These are phyloP conservation scores for Backusella liffmaniae DNA, from an alignment of 192 early-diverging fungal genomes.

Conservation along the genomic window DNA sequence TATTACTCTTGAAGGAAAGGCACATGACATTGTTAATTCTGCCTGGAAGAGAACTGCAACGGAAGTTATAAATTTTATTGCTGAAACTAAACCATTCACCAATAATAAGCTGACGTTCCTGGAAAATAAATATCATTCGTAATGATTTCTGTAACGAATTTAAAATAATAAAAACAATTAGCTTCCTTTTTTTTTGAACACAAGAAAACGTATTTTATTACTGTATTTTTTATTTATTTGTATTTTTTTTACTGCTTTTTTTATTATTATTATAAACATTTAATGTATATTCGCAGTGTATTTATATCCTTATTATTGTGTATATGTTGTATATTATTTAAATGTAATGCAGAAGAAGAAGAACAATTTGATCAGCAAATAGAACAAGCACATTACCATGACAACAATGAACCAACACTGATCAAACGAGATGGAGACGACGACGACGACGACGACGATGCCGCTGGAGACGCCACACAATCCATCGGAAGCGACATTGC, in stretches of 20 bases:
- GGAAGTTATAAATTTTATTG: conserved; percentile 17
- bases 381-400: background rate
- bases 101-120: background rate
- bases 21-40: conserved; percentile 34
- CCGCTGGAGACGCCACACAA: background rate
- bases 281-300: conserved; percentile 8
- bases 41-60: conserved; percentile 6
- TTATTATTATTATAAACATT: conserved; percentile 3
- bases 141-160: too few relatives aligned
- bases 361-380: background rate
- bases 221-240: background rate
- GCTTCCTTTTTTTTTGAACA: background rate
- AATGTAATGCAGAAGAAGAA: conserved; percentile 1
- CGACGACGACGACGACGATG: background rate
- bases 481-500: background rate
- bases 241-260: background rate
- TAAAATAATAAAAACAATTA: background rate
- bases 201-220: background rate
- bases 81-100: background rate
- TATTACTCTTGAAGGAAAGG: conserved; percentile 18
- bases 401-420: background rate
- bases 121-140: background rate
- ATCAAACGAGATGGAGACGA: background rate
- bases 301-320: conserved; percentile 5
- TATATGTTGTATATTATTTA: conserved; percentile 8